Conservation (phyloP, 805 yeast genomes). For the Wickerhamiella shivajii region DNA sequence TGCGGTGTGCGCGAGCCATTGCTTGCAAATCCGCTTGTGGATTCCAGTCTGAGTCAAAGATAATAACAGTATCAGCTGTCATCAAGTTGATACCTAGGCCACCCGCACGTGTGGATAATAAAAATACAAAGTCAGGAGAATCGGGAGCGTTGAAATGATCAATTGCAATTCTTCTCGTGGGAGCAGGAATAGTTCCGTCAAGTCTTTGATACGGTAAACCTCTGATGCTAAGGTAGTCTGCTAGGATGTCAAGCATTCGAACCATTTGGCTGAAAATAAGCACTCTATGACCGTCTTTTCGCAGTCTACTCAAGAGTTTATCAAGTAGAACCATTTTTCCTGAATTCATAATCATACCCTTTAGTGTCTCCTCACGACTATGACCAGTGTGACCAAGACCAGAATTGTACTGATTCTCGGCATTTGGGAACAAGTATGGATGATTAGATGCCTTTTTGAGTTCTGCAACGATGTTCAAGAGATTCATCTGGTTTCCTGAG, state of each 20-base stretch:
- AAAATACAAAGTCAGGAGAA: conserved; percentile 79
- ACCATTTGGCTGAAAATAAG: conserved; percentile 96
- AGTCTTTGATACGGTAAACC: conserved; percentile 82
- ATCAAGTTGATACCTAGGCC: conserved; percentile 95
- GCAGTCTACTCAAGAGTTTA: conserved; percentile 67
- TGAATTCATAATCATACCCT: conserved; percentile 92
- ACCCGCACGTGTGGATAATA: conserved; percentile 94
- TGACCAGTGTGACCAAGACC: conserved; percentile 34
- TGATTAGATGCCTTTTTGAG: conserved; percentile 94
- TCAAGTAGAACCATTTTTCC: conserved; percentile 97
- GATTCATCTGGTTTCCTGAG: conserved; percentile 63
- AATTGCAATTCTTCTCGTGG: conserved; percentile 84
- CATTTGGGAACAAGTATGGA: conserved; percentile 88
- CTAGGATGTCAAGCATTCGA: conserved; percentile 82
- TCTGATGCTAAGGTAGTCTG: conserved; percentile 79
- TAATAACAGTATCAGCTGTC: conserved; percentile 98
- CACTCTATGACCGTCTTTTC: conserved; percentile 92
- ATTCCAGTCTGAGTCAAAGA: conserved; percentile 97
- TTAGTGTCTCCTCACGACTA: conserved; percentile 63
- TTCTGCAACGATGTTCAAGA: conserved; percentile 87
- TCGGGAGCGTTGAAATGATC: conserved; percentile 94
- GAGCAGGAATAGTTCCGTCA: conserved; percentile 93
- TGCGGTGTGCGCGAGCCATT: conserved; percentile 98
- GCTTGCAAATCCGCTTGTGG: conserved; percentile 99
- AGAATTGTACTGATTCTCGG: conserved; percentile 57